Base-by-base conservation (phyloP, 2,329 filamentous ascomycete genomes). In the Fusarium pseudograminearum region DNA sequence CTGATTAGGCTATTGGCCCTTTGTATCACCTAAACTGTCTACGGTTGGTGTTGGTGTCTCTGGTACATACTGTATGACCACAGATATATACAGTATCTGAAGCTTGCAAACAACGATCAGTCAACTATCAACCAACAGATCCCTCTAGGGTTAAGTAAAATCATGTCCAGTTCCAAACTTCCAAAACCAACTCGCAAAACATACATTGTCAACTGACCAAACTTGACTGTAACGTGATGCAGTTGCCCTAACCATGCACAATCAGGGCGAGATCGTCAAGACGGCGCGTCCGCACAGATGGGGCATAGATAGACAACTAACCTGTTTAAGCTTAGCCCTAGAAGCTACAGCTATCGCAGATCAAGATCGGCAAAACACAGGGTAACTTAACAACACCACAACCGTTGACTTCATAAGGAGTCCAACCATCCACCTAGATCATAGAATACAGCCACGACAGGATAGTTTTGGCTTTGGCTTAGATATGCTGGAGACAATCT, bases 191-290 rank as follows among this genome's bases (percentile, higher is more conserved):
- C 30, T n/a, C 31, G 36, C 9, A 41, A 38, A 51, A 16, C 14
- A 10, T 40, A 22, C 18, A 15, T 40, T 22, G 41, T 44, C 47
- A 40, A 50, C 50, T 68, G 48, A 40, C 36, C 24, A 15, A 41
- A 41, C 50, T 58, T 45, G 45, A 46, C 48, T 55, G 67, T 71
- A 65, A 62, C 59, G 64, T 69, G 65, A 63, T 63, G 61, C 59
- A 47, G 69, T 71, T 73, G 63, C 57, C 67, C 64, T 70, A 61
- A 64, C 62, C 45, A 66, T 74, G 67, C 67, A 74, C 55, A 70
- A 67, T 63, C 72, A 72, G 67, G 65, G 63, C 66, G 57, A 74
- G 72, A 74, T 74, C 72, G 73, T 54, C 65, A 74, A 68, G 48
- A 61, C 58, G 51, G 55, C 62, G 68, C 57, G 63, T 36, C 62